Evolutionary conservation across 192 early-diverging fungal genomes (phyloP).

Genomic region (Helicostylum pulchrum): DNA sequence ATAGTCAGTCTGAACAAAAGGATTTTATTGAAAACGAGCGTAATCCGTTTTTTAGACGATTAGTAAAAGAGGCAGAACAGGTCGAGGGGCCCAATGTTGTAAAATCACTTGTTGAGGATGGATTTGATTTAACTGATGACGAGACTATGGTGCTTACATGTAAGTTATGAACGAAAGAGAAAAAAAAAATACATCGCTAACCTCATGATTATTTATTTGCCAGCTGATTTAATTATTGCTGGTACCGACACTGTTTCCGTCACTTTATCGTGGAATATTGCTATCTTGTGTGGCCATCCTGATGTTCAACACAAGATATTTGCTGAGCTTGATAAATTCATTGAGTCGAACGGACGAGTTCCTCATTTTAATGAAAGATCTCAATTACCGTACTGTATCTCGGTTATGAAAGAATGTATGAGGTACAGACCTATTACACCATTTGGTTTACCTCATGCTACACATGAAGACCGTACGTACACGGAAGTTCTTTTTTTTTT

Average conservation of each 20-base stretch:
- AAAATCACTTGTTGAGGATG: neutral
- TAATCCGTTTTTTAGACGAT: neutral
- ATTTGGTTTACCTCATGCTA: slow-evolving; percentile 1
- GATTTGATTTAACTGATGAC: neutral
- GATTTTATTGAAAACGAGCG: neutral
- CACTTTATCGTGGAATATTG: neutral
- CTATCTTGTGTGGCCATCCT: neutral
- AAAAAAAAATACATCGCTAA: too few species aligned
- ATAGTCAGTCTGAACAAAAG: neutral
- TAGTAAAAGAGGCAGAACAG: neutral
- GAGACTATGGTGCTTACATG: neutral
- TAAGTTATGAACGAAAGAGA: too few species aligned
- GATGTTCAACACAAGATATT: slow-evolving; percentile 2
- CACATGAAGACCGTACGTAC: slow-evolving; percentile 4
- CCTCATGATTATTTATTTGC: too few species aligned
- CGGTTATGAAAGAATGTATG: neutral
- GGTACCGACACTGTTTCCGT: neutral
- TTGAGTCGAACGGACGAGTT: neutral
- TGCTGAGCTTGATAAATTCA: neutral
- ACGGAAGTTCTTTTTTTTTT: too few species aligned
- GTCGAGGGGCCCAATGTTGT: neutral
- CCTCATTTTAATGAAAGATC: neutral
- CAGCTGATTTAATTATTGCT: neutral
- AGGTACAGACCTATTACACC: slow-evolving; percentile 1
- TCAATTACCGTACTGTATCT: neutral